Evolutionary conservation across 2,329 filamentous ascomycete species (phyloP), one percentile per base, ranked within the genome.

Genomic region (Aspergillus tubingensis): DNA sequence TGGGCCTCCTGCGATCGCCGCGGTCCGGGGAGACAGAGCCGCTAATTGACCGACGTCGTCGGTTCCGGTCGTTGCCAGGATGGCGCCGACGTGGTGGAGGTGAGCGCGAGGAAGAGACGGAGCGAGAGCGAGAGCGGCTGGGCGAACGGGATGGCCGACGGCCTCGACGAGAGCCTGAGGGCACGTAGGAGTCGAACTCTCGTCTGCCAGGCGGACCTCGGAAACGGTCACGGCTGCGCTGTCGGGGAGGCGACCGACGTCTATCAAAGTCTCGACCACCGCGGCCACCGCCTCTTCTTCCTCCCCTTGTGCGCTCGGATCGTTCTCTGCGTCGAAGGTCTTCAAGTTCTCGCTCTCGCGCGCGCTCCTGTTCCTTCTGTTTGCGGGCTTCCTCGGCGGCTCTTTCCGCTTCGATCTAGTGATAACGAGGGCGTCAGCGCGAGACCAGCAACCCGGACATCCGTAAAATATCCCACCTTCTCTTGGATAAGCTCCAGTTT

Each of bases 401-500:
- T 74, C 88, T 90, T 67, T 95, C 92, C 38, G 91, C 90, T 72
- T 96, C 89, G 54, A 92, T 86, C 92, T 93, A 36, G 10, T 23
- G 5, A 36, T 13, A 60, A 17, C 30, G 8, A 61, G 43, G 54
- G 32, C 49, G 1, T 8, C 6, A 50, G 44, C 23, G 2, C 25
- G 49, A 15, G 50, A 60, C 70, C 49, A 71, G 63, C 21, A 54
- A 21, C 11, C 30, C 13, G 13, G 5, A 25, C 10, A n/a, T 3
- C 21, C 7, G 3, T 27, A 17, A 13, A 2, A 5, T 21, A 36
- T 27, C 57, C 19, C 59, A 96, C 94, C 88, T 96, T 96, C 78
- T 97, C 92, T 77, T 97, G 92, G 63, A 95, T 91, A 51, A 99
- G 82, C 77, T 99, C 95, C 48, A 91, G 80, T 79, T 98, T 99